These are phyloP conservation scores for Solanum phureja DNA, from an alignment of 257 asterid species.

Conservation along the genomic window DNA sequence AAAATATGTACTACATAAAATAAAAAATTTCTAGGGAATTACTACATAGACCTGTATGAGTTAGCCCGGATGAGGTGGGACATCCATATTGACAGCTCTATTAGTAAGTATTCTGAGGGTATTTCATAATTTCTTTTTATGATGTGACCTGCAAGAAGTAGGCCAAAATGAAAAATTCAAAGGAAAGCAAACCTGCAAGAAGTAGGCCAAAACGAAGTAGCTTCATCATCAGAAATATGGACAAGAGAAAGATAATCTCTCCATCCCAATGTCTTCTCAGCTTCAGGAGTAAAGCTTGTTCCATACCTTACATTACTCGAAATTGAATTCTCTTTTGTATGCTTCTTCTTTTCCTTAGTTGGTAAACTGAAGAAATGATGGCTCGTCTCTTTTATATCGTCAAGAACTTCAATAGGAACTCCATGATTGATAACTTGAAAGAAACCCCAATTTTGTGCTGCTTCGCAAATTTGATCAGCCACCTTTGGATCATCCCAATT, in stretches of 20 bases:
- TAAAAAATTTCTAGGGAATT: too few species aligned
- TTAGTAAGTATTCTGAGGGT: too few species aligned
- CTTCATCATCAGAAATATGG: constrained; percentile 15
- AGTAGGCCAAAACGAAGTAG: constrained; percentile 18
- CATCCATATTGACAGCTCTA: too few species aligned
- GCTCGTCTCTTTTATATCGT: constrained; percentile 10
- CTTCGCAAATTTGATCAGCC: constrained; percentile 2
- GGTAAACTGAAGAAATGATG: constrained; percentile 12
- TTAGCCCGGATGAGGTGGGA: too few species aligned
- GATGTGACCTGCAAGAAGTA: constrained; percentile 10
- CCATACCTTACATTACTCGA: constrained; percentile 9
- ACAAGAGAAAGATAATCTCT: constrained; percentile 21
- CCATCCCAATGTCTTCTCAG: constrained; percentile 25
- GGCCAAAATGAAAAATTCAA: constrained; percentile 5
- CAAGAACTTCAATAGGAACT: constrained; percentile 11
- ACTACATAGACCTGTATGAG: too few species aligned
- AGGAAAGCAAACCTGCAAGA: constrained; percentile 9
- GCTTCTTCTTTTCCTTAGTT: constrained; percentile 11
- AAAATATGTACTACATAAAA: too few species aligned
- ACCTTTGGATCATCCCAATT: constrained; percentile 15
- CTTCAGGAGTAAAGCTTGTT: constrained; percentile 20
- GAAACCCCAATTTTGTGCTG: constrained; percentile 22
- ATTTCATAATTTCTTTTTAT: too few species aligned
- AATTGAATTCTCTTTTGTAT: constrained; percentile 7
- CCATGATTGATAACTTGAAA: constrained; percentile 24